Evolutionary conservation across 371 early-diverging fungal genomes (phyloP), one percentile per base, ranked within the genome.

Genomic region (Zancudomyces culisetae): DNA sequence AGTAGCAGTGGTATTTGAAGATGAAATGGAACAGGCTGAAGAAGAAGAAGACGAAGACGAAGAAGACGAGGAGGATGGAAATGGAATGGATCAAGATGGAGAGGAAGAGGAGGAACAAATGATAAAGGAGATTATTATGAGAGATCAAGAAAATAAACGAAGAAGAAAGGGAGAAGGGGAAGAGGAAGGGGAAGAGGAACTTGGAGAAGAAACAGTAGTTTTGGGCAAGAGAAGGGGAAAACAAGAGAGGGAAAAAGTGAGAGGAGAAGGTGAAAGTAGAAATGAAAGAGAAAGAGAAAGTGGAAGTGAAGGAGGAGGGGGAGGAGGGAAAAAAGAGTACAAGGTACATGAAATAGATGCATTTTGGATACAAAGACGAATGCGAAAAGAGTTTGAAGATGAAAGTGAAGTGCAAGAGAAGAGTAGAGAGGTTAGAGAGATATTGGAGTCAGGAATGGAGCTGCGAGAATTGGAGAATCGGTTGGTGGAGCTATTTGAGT

Each of bases 281-380:
- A 35, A 35, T 35, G n/a, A 59, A 61, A 1, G 67, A 62, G 3
- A 54, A 61, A 15, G 68, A 68, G 22, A 63, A 53, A n/a, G 49
- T 56, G 41, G 71, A 64, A 45, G 81, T 77, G 26, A 55, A 61
- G 20, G 60, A 57, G 23, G 52, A 60, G 29, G 65, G 63, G 22
- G 71, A 60, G 52, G 27, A 23, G 53, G 60, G 35, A 66, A 62
- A 20, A 69, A 59, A 27, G 79, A 80, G 3, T 59, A 60, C 13
- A 58, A 63, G 10, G 61, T 58, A n/a, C 69, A 63, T 26, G 70
- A 87, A 51, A 75, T 97, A 55, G 95, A 95, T 64, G 90, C 94
- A 2, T 92, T 91, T 66, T 97, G 93, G 93, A 73, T 93, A n/a
- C 95, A 94, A 62, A 83, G 94, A 35, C 75, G 78, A 48, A 73